A percentile compares a stretch with the other conserved stretches of the same genome.
These are phyloP conservation scores for Pichia kluyveri DNA, from an alignment of 805 yeast species.

Conservation along the genomic window DNA sequence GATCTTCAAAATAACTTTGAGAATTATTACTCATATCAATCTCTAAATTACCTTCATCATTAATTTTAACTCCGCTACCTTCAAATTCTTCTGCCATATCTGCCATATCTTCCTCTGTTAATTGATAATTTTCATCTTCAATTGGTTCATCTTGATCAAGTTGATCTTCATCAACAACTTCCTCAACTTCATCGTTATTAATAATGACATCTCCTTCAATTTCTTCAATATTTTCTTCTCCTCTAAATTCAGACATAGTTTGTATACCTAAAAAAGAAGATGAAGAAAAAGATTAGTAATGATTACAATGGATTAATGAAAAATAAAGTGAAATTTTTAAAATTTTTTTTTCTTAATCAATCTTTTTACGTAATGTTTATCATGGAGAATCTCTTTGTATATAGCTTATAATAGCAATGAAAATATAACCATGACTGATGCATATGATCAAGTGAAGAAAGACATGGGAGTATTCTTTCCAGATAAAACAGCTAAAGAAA, in stretches of 20 bases:
- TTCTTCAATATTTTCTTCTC: slow-evolving; percentile 1
- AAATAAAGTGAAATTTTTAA: too few species aligned
- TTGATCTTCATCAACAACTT: slow-evolving; percentile 24
- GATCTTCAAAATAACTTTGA: slow-evolving; percentile 80
- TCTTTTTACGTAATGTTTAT: too few species aligned
- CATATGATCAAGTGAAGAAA: slow-evolving; percentile 1
- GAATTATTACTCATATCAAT: slow-evolving; percentile 89
- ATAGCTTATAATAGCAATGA: too few species aligned
- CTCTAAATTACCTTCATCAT: slow-evolving; percentile 50
- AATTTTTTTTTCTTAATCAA: too few species aligned
- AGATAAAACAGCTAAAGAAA: slow-evolving; percentile 3
- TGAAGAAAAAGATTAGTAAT: too few species aligned
- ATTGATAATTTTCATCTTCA: slow-evolving; percentile 17
- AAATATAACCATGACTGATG: background rate
- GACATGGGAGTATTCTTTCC: background rate
- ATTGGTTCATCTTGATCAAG: slow-evolving; percentile 31
- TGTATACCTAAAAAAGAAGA: too few species aligned
- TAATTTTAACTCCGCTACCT: slow-evolving; percentile 13
- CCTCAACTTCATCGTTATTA: slow-evolving; percentile 24
- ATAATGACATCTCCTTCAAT: slow-evolving; percentile 22
- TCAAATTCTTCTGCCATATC: slow-evolving; percentile 26
- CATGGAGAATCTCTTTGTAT: too few species aligned
- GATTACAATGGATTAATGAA: too few species aligned
- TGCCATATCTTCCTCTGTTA: slow-evolving; percentile 34
- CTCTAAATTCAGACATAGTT: slow-evolving; percentile 3